Conservation (phyloP, 305 asterid species). For the Fraxinus dipetala region DNA sequence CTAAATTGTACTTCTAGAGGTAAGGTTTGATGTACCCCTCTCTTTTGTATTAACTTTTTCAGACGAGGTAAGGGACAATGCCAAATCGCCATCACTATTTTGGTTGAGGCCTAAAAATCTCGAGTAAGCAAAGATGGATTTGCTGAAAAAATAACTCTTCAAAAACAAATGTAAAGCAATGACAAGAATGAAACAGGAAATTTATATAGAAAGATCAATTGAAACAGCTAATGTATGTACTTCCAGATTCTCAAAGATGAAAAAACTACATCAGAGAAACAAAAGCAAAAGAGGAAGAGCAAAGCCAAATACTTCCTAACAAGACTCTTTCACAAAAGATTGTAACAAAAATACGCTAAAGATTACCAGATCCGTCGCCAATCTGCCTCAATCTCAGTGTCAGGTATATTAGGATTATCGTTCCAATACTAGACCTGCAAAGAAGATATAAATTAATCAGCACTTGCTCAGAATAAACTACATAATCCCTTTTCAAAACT, state of each 20-base stretch:
- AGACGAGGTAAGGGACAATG: neutral
- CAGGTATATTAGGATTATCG: constrained; percentile 60
- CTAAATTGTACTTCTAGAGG: neutral
- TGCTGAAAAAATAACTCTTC: neutral
- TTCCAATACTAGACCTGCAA: constrained; percentile 72
- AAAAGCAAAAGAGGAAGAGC: neutral
- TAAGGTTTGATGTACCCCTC: neutral
- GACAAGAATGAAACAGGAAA: neutral
- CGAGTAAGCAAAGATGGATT: neutral
- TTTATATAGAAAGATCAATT: constrained; percentile 14
- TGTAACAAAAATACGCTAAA: constrained; percentile 19
- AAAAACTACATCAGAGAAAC: constrained; percentile 19
- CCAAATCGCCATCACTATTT: neutral
- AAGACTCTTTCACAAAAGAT: constrained; percentile 15
- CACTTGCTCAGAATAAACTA: neutral
- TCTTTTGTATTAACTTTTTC: neutral
- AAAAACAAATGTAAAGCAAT: neutral
- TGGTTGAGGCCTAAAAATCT: neutral
- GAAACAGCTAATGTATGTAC: constrained; percentile 9
- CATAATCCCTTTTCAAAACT: neutral
- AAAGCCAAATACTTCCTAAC: constrained; percentile 15
- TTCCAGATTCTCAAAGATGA: constrained; percentile 24
- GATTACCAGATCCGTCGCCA: constrained; percentile 41
- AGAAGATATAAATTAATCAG: neutral
- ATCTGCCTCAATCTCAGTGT: constrained; percentile 65